Evolutionary conservation across 1,284 basidiomycete genomes (phyloP), one percentile per base, ranked within the genome.

Genomic region (Trichosporon sp.): DNA sequence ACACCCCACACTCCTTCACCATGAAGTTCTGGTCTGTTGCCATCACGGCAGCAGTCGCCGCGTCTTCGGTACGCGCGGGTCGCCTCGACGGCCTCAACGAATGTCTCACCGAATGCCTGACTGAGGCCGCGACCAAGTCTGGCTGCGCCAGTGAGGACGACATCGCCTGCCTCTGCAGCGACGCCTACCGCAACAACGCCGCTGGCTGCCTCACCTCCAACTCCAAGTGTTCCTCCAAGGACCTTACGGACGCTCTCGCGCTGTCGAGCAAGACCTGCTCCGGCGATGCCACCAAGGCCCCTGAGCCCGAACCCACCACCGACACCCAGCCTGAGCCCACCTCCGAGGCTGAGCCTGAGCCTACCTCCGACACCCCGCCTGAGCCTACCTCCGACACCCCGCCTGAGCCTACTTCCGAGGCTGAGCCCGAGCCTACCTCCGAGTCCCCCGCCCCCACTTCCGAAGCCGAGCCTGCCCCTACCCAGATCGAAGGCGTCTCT

Each of bases 131-230:
- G 23, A 13, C 12, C 53, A 27, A 53, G 11, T 51, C 62, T 1
- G 62, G 62, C 25, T 67, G 66, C 62, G 56, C 53, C 34, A 35
- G 62, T 18, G 32, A 64, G 27, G 15, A 34, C 51, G 66, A 67
- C 66, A 53, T 23, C 15, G 66, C 66, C 11, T 67, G 66, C 62
- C 2, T 67, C 15, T 67, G 66, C 66, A 38, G 32, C 23, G 31
- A 34, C 47, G 47, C 32, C 6, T 67, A 64, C 66, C 62, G 51
- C 32, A n/a, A 23, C 34, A 62, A 62, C n/a, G 66, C 66, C 8
- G 47, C 62, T 1, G 13, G 32, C 3, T 67, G 66, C 34, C 31
- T 67, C 6, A 53, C 34, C 32, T 18, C 47, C 25, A 63, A 63
- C 51, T 23, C 68, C 4, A 42, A 35, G 21, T 51, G 67, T n/a